These are phyloP conservation scores for Echium plantagineum DNA, from an alignment of 257 asterid species.

Conservation along the genomic window DNA sequence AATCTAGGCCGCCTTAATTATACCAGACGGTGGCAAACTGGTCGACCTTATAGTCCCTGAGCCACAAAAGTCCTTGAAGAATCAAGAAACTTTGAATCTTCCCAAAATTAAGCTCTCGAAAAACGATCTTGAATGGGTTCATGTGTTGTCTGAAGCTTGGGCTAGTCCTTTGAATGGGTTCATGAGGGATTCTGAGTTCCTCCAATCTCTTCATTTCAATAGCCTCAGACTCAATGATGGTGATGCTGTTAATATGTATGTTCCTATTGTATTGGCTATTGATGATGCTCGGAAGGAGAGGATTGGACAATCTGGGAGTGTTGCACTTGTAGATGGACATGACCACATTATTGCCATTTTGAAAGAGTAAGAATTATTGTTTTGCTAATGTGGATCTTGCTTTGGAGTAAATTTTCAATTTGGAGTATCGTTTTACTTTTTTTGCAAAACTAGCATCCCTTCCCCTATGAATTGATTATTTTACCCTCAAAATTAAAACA, in stretches of 20 bases:
- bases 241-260: slow-evolving; percentile 82
- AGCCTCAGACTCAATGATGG: slow-evolving; percentile 66
- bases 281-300: slow-evolving; percentile 56
- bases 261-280: slow-evolving; percentile 82
- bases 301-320: slow-evolving; percentile 45
- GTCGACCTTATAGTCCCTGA: slow-evolving; percentile 53
- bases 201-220: slow-evolving; percentile 95
- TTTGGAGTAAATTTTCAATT: too few species aligned
- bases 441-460: too few species aligned
- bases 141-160: slow-evolving; percentile 96
- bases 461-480: too few species aligned
- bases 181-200: slow-evolving; percentile 95
- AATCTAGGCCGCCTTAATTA: slow-evolving; percentile 40
- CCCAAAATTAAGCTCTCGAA: slow-evolving; percentile 56
- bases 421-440: too few species aligned
- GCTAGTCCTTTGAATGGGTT: slow-evolving; percentile 94
- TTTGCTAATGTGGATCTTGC: neutral
- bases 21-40: slow-evolving; percentile 81
- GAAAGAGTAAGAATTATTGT: slow-evolving; percentile 42
- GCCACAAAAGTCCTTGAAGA: slow-evolving; percentile 31
- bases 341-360: slow-evolving; percentile 49
- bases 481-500: too few species aligned
- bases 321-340: slow-evolving; percentile 54
- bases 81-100: slow-evolving; percentile 32
- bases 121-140: slow-evolving; percentile 90